These are phyloP conservation scores for Diplodia sapinea DNA, from an alignment of 2,329 filamentous ascomycete species.

Conservation along the genomic window DNA sequence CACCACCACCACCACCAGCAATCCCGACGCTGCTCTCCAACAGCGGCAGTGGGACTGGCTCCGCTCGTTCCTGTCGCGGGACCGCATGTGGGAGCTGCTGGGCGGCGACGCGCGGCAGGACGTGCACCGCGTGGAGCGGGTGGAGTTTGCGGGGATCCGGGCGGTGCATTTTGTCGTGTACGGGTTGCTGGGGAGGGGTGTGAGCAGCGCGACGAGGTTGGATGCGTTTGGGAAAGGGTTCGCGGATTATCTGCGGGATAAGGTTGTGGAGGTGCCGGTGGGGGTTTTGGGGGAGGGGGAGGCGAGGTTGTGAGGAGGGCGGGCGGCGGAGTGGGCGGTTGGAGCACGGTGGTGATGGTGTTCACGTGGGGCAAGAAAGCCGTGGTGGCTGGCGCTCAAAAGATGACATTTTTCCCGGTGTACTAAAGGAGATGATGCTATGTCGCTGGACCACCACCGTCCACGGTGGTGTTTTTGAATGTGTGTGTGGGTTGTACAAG, in stretches of 20 bases:
- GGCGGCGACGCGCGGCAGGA: slow-evolving; percentile 51
- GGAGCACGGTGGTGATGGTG: too few species aligned
- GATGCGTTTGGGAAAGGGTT: slow-evolving; percentile 57
- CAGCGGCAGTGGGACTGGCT: slow-evolving; percentile 53
- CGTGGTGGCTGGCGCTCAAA: too few species aligned
- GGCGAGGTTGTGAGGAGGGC: background rate
- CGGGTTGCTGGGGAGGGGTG: slow-evolving; percentile 53
- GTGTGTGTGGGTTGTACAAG: background rate
- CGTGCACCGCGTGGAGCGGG: slow-evolving; percentile 52
- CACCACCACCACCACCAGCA: too few species aligned
- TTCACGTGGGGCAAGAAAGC: too few species aligned
- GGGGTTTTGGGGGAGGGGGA: slow-evolving; percentile 34
- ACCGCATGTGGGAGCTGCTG: slow-evolving; percentile 51
- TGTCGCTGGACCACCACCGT: too few species aligned
- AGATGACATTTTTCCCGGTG: too few species aligned
- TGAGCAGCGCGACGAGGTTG: slow-evolving; percentile 52
- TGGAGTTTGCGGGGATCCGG: slow-evolving; percentile 54
- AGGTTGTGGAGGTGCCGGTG: slow-evolving; percentile 50
- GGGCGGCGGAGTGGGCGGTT: too few species aligned
- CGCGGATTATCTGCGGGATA: slow-evolving; percentile 56
- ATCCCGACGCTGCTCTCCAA: too few species aligned
- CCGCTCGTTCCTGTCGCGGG: slow-evolving; percentile 40
- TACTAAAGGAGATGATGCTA: too few species aligned
- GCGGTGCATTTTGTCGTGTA: slow-evolving; percentile 59
- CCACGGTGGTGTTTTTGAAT: background rate